A percentile compares a stretch with the other conserved stretches of the same genome.
Evolutionary conservation across 768 basidiomycete genomes (phyloP).

Genomic region (Suillus americanus): DNA sequence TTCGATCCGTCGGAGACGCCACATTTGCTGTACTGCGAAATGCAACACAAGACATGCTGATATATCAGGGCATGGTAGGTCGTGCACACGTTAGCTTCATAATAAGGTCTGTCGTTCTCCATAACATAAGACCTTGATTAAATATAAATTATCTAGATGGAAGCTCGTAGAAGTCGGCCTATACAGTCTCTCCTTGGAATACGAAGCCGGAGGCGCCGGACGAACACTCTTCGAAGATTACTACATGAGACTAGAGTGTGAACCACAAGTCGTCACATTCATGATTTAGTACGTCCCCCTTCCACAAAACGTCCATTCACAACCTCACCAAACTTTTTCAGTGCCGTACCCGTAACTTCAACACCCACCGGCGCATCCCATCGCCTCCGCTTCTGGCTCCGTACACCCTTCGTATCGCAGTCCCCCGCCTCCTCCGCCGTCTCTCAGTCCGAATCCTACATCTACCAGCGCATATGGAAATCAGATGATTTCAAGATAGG

Average conservation of each 20-base stretch:
- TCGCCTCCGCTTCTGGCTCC: constrained; percentile 64
- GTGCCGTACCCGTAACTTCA: constrained; percentile 55
- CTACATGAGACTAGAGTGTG: constrained; percentile 51
- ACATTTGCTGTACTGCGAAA: constrained; percentile 51
- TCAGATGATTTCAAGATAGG: constrained; percentile 63
- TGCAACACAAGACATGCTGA: constrained; percentile 42
- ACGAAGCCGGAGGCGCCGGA: constrained; percentile 64
- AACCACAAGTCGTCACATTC: constrained; percentile 54
- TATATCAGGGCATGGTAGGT: constrained; percentile 59
- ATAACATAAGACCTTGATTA: not conserved
- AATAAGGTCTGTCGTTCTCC: constrained; percentile 39
- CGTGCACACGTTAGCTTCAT: constrained; percentile 56
- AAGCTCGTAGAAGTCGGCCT: constrained; percentile 39
- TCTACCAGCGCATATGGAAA: constrained; percentile 69
- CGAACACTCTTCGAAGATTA: constrained; percentile 52
- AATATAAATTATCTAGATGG: constrained; percentile 43
- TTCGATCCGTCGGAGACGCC: constrained; percentile 54
- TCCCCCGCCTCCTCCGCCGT: constrained; percentile 28
- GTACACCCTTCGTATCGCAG: constrained; percentile 39
- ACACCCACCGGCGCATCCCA: constrained; percentile 58
- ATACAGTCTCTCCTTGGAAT: constrained; percentile 60
- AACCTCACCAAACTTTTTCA: constrained; percentile 20
- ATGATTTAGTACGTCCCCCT: constrained; percentile 53
- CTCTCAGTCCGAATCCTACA: constrained; percentile 47
- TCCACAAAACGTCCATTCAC: constrained; percentile 1